Evolutionary conservation across 306 rosid genomes (phyloP).

Genomic region (barrel medic (Medicago truncatula)): DNA sequence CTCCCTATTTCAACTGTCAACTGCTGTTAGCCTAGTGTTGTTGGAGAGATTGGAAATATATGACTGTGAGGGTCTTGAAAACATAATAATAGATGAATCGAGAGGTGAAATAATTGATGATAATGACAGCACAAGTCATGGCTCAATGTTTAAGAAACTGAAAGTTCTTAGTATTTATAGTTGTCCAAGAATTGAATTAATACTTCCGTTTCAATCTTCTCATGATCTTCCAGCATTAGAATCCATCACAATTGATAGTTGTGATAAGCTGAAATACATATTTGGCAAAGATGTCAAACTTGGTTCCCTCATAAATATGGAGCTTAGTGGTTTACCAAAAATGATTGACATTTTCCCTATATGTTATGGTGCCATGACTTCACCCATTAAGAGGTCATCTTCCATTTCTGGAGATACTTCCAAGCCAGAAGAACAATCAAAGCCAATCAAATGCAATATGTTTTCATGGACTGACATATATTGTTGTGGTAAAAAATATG

Average conservation of each 20-base stretch:
- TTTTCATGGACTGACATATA: neutral
- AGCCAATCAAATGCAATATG: neutral
- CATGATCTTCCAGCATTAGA: neutral
- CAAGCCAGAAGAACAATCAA: neutral
- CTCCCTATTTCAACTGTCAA: neutral
- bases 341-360: no score
- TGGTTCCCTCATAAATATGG: no score
- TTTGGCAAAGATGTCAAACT: neutral
- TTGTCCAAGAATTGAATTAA: neutral
- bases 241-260: neutral
- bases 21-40: neutral
- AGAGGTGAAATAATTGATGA: neutral
- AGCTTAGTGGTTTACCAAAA: no score
- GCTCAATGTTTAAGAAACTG: neutral
- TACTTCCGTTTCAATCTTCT: neutral
- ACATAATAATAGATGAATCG: neutral
- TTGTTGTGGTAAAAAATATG: neutral
- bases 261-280: neutral
- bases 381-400: no score
- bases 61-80: neutral
- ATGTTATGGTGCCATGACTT: no score
- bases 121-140: neutral
- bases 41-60: neutral
- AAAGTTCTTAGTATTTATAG: rapidly evolving
- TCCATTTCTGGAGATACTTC: no score